Evolutionary conservation across 345 rosid species (phyloP).

Genomic region (Atalantia buxifolia): DNA sequence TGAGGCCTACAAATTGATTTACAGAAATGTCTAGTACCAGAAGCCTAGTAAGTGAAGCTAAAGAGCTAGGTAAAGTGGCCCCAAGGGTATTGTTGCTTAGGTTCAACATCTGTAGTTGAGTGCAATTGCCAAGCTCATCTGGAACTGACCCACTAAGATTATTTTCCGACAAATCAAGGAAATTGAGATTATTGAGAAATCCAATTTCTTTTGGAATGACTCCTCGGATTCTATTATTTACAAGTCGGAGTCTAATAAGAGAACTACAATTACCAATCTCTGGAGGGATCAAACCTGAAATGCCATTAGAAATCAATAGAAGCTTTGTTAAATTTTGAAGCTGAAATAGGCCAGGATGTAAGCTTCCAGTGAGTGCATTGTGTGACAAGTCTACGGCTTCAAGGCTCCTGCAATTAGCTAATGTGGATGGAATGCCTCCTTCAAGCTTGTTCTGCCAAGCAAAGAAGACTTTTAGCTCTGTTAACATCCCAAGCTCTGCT

Average conservation of each 20-base stretch:
- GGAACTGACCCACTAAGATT: conserved; percentile 61
- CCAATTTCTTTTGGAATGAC: conserved; percentile 65
- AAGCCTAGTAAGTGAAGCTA: conserved; percentile 57
- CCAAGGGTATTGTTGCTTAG: conserved; percentile 78
- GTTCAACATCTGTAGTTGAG: conserved; percentile 61
- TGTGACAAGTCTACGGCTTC: conserved; percentile 69
- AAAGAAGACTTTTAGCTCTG: conserved; percentile 60
- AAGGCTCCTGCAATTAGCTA: conserved; percentile 62
- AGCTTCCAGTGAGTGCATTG: conserved; percentile 61
- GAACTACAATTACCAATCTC: conserved; percentile 69
- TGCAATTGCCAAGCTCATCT: conserved; percentile 68
- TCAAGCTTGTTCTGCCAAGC: conserved; percentile 80
- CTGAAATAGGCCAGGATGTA: conserved; percentile 66
- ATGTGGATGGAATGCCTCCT: conserved; percentile 62
- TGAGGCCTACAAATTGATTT: conserved; percentile 45
- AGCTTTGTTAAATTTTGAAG: conserved; percentile 70
- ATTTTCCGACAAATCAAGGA: conserved; percentile 71
- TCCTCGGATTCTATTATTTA: conserved; percentile 56
- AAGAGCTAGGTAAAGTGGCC: conserved; percentile 60
- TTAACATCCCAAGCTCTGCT: conserved; percentile 60
- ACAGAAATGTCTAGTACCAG: conserved; percentile 63
- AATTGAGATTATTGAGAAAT: conserved; percentile 53
- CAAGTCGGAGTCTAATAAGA: conserved; percentile 61
- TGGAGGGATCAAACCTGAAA: conserved; percentile 63
- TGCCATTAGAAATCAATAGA: conserved; percentile 65